Percentiles rank a stretch among this genome's conserved stretches.
Evolutionary conservation across 2,329 filamentous ascomycete species (phyloP).

Genomic region (Penicillium sumatraense): DNA sequence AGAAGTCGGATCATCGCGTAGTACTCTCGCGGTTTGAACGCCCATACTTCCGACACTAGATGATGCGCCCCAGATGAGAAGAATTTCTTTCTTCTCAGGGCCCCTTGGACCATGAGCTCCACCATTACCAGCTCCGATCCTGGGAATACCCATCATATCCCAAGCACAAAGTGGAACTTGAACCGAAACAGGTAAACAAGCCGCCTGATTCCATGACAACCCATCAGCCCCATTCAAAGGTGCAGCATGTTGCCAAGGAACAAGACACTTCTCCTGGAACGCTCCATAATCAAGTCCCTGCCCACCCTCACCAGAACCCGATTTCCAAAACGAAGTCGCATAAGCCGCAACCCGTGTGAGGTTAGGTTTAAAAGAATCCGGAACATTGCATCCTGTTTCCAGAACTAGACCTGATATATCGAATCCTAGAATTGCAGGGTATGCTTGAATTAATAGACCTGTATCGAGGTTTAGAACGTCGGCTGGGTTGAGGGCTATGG

Average conservation of each 20-base stretch:
- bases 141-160: slow-evolving; percentile 43
- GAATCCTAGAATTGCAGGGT: slow-evolving; percentile 45
- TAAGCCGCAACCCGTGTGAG: slow-evolving; percentile 48
- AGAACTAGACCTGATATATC: slow-evolving; percentile 52
- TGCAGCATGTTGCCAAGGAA: slow-evolving; percentile 48
- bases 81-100: slow-evolving; percentile 38
- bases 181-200: slow-evolving; percentile 46
- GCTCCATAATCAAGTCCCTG: slow-evolving; percentile 56
- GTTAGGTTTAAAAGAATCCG: slow-evolving; percentile 34
- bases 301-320: no score
- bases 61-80: slow-evolving; percentile 53
- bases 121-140: slow-evolving; percentile 9
- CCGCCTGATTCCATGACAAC: slow-evolving; percentile 48
- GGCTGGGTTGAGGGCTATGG: slow-evolving; percentile 56
- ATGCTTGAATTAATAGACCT: slow-evolving; percentile 47
- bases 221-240: slow-evolving; percentile 35
- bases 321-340: slow-evolving; percentile 47
- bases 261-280: slow-evolving; percentile 51
- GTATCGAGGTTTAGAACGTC: slow-evolving; percentile 49
- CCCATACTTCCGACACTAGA: slow-evolving; percentile 53
- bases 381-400: slow-evolving; percentile 46
- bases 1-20: slow-evolving; percentile 40
- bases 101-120: neutral
- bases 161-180: slow-evolving; percentile 45
- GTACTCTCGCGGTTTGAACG: slow-evolving; percentile 45